Percentiles rank a stretch among this genome's conserved stretches.
phyloP scores from a whole-genome alignment of 2,329 filamentous ascomycete species.

The Colletotrichum sp. region DNA sequence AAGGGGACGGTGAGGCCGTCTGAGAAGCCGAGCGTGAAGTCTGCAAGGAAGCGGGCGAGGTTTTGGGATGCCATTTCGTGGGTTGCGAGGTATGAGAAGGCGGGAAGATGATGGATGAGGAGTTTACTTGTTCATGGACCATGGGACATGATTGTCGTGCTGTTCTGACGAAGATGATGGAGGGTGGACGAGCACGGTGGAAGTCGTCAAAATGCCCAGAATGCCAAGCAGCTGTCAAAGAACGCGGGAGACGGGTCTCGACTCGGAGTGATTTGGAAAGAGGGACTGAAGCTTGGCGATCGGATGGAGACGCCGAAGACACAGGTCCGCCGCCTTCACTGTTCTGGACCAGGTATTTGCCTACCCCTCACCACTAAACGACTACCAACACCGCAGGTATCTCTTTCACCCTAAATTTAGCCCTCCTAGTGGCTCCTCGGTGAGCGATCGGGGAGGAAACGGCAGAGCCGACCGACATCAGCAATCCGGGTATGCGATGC shows the following conservation, averaged over 20 bases:
- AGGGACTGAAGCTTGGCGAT: not conserved
- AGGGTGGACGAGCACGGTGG: not conserved
- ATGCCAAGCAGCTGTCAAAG: not conserved
- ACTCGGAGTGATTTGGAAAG: not conserved
- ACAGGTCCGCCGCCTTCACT: not conserved
- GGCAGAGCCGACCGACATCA: not conserved
- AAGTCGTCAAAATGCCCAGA: not conserved
- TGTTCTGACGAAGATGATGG: not conserved
- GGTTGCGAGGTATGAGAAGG: not conserved
- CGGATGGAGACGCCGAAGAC: not conserved
- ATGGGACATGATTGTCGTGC: not conserved
- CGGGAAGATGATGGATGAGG: not conserved
- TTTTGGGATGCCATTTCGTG: constrained; percentile 21
- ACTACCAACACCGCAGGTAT: not conserved
- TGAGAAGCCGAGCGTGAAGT: constrained; percentile 75
- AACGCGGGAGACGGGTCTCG: not conserved
- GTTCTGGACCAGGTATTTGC: not conserved
- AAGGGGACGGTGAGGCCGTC: constrained; percentile 80
- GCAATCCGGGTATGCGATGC: not conserved
- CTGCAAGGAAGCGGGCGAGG: constrained; percentile 54
- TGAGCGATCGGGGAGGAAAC: not conserved
- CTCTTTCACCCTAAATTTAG: not conserved
- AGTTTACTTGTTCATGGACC: not conserved
- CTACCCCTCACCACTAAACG: not conserved
- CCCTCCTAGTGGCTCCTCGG: not conserved